phyloP scores from a whole-genome alignment of 2,329 filamentous ascomycete genomes.

The Alternaria conjuncta region DNA sequence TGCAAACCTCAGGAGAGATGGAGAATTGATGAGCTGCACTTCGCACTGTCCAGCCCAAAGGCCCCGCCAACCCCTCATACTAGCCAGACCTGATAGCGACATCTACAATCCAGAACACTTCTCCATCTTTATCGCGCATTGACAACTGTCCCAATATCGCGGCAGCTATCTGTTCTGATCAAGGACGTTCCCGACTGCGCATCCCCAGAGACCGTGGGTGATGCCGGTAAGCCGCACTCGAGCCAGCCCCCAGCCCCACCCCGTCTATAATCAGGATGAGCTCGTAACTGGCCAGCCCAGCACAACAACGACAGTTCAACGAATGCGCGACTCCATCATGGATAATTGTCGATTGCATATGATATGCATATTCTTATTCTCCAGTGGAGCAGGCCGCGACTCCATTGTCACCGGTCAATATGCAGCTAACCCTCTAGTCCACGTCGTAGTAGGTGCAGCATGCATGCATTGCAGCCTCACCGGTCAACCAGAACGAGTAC shows the following conservation, averaged over 20 bases:
- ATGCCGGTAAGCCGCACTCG: slow-evolving; percentile 5
- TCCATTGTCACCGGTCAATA: slow-evolving; percentile 21
- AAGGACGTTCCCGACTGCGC: neutral
- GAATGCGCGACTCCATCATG: neutral
- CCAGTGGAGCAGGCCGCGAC: slow-evolving; percentile 33
- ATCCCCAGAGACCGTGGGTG: neutral
- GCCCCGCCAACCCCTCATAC: slow-evolving; percentile 4
- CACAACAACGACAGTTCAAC: slow-evolving; percentile 1
- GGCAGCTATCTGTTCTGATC: slow-evolving; percentile 1
- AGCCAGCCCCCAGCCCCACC: neutral
- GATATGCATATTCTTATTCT: slow-evolving; percentile 13
- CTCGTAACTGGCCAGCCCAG: neutral
- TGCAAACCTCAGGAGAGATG: neutral
- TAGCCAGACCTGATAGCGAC: neutral
- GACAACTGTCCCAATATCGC: slow-evolving; percentile 8
- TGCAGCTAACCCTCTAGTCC: slow-evolving; percentile 17
- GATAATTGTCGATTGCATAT: neutral
- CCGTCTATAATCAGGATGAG: neutral
- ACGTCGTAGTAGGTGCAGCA: slow-evolving; percentile 11
- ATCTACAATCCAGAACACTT: slow-evolving; percentile 11
- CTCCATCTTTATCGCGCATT: slow-evolving; percentile 8
- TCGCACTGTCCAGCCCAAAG: slow-evolving; percentile 2
- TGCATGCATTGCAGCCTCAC: slow-evolving; percentile 37
- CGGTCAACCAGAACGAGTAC: slow-evolving; percentile 20
- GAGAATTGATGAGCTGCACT: neutral